phyloP scores from a whole-genome alignment of 164 flowering plant genomes.

The Vitis riparia region DNA sequence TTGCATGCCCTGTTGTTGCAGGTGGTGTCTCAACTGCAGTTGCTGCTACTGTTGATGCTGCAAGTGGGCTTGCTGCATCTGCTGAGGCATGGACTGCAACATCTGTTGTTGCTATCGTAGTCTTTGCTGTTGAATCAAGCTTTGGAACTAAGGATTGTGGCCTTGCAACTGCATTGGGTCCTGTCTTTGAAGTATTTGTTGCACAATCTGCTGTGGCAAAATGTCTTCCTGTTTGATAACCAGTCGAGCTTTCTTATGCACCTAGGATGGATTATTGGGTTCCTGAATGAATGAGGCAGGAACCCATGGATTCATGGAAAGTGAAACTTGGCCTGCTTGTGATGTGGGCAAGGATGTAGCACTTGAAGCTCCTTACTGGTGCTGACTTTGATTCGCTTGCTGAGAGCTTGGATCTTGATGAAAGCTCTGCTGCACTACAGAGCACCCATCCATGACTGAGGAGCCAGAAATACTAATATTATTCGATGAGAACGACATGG shows the following conservation, averaged over 20 bases:
- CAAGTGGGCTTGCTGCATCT: slow-evolving; percentile 63
- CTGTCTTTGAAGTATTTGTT: slow-evolving; percentile 76
- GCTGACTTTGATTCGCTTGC: slow-evolving; percentile 55
- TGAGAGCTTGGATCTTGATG: slow-evolving; percentile 66
- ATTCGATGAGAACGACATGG: slow-evolving; percentile 90
- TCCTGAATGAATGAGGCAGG: slow-evolving; percentile 61
- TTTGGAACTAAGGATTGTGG: slow-evolving; percentile 80
- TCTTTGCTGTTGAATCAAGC: slow-evolving; percentile 79
- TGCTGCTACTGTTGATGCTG: slow-evolving; percentile 76
- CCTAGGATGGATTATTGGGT: slow-evolving; percentile 47
- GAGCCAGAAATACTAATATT: slow-evolving; percentile 86
- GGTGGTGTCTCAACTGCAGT: slow-evolving; percentile 61
- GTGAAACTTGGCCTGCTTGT: slow-evolving; percentile 51
- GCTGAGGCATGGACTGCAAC: slow-evolving; percentile 69
- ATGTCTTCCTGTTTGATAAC: slow-evolving; percentile 85
- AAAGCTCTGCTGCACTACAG: slow-evolving; percentile 62
- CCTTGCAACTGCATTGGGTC: slow-evolving; percentile 67
- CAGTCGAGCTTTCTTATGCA: slow-evolving; percentile 81
- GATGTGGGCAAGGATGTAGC: slow-evolving; percentile 69
- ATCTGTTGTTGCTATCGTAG: slow-evolving; percentile 68
- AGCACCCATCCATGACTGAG: slow-evolving; percentile 73
- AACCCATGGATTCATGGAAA: slow-evolving; percentile 39
- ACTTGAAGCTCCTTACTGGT: slow-evolving; percentile 63
- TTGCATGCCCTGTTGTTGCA: slow-evolving; percentile 66
- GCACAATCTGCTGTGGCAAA: slow-evolving; percentile 76